These are phyloP conservation scores for Eucalyptus grandis DNA, from an alignment of 345 rosid species.

Conservation along the genomic window DNA sequence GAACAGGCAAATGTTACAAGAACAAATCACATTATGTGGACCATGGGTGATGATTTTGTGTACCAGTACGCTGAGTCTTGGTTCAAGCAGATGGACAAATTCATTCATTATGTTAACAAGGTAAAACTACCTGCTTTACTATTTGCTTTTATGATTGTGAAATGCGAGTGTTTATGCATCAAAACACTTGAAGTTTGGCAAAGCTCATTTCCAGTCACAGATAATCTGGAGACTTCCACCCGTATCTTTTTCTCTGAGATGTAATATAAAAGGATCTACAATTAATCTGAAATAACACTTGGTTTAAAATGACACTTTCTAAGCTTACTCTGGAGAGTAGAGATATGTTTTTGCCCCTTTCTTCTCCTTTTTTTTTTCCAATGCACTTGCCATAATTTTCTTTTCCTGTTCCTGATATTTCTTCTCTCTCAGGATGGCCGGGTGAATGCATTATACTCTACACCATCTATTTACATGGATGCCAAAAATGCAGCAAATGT, in stretches of 20 bases:
- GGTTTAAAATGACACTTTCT: background rate
- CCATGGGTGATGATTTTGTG: too few relatives aligned
- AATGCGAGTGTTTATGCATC: too few relatives aligned
- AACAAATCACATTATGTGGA: too few relatives aligned
- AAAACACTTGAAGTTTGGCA: too few relatives aligned
- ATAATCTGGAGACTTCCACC: background rate
- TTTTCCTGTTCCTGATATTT: background rate
- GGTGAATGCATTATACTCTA: conserved; percentile 74
- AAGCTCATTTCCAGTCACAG: background rate
- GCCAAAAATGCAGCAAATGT: conserved; percentile 51
- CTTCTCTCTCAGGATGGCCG: conserved; percentile 46
- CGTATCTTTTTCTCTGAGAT: background rate
- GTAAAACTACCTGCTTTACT: too few relatives aligned
- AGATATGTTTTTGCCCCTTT: background rate
- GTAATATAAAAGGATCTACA: background rate
- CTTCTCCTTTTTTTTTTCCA: background rate
- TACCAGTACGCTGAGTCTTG: too few relatives aligned
- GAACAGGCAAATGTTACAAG: too few relatives aligned
- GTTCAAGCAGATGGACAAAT: too few relatives aligned
- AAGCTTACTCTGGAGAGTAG: background rate
- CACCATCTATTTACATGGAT: conserved; percentile 74
- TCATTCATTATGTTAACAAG: too few relatives aligned
- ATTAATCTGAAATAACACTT: background rate
- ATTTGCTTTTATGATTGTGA: too few relatives aligned
- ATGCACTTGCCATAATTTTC: background rate